Conservation (phyloP, 768 basidiomycete genomes). For the Leccinum disarticulatum region DNA sequence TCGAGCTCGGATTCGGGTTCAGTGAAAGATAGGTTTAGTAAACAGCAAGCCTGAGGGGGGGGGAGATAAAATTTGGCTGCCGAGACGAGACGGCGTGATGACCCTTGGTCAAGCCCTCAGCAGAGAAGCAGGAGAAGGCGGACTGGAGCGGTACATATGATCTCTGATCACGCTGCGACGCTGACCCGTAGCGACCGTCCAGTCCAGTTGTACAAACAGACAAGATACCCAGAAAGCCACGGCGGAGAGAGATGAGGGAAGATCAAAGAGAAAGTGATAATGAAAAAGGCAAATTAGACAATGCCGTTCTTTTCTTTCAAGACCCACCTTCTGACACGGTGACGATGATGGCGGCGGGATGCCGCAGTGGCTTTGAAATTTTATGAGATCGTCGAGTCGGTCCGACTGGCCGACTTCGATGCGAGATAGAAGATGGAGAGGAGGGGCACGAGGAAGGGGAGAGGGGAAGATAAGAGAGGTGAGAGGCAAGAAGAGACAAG, state of each 20-base stretch:
- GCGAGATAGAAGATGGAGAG: neutral
- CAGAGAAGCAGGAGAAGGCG: neutral
- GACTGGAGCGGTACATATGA: neutral
- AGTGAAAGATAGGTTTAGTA: neutral
- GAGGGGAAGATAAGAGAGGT: neutral
- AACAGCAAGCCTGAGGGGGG: no score
- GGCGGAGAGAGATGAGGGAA: neutral
- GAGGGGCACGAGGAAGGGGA: neutral
- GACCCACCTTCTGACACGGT: neutral
- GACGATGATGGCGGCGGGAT: neutral
- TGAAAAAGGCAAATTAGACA: neutral
- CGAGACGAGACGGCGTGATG: neutral
- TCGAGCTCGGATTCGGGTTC: neutral
- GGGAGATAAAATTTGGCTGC: no score
- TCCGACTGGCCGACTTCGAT: neutral
- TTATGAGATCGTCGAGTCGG: neutral
- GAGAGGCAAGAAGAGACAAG: neutral
- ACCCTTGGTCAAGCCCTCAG: neutral
- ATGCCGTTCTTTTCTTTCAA: neutral
- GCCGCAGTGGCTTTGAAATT: neutral
- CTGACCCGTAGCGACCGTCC: no score
- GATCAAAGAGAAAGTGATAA: neutral
- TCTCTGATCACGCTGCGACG: neutral
- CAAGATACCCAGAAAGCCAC: no score
- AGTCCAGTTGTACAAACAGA: no score